These are phyloP conservation scores for Backusella liffmaniae DNA, from an alignment of 192 early-diverging fungal species.

Conservation along the genomic window DNA sequence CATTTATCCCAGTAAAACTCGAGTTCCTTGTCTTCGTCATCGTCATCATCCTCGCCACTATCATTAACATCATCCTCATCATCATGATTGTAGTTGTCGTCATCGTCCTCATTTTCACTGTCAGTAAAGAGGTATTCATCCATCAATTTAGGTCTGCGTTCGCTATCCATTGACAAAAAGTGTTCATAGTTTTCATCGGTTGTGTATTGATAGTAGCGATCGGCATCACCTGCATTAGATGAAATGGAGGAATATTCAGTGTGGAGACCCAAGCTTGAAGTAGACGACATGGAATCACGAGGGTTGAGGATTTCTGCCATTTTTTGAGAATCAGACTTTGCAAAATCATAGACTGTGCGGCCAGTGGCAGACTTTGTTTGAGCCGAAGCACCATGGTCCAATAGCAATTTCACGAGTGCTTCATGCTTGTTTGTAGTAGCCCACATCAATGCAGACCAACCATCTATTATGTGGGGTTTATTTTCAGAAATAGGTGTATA, in stretches of 20 bases:
- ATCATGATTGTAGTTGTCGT: not conserved
- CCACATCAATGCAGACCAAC: conserved; percentile 94
- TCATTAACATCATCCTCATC: not conserved
- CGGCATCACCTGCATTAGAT: conserved; percentile 25
- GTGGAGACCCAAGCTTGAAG: conserved; percentile 21
- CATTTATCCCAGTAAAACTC: conserved; percentile 67
- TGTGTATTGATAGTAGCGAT: conserved; percentile 33
- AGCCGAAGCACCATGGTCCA: conserved; percentile 75
- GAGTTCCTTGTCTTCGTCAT: conserved; percentile 37
- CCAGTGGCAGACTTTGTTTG: conserved; percentile 70
- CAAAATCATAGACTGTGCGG: conserved; percentile 76
- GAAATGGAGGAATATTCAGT: conserved; percentile 27
- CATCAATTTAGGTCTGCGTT: conserved; percentile 19
- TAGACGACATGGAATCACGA: conserved; percentile 33
- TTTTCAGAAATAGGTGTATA: conserved; percentile 2
- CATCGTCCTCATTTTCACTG: not conserved
- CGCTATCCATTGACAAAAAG: conserved; percentile 25
- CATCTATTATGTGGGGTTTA: conserved; percentile 40
- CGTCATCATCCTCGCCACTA: conserved; percentile 25
- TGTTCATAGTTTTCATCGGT: conserved; percentile 28
- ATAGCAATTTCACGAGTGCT: conserved; percentile 69
- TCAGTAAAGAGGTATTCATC: not conserved
- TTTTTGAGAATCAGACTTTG: conserved; percentile 53
- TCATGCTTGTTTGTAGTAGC: conserved; percentile 84
- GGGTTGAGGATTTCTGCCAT: conserved; percentile 45